A percentile compares a stretch with the other conserved stretches of the same genome.
These are phyloP conservation scores for Clausena lansium DNA, from an alignment of 345 rosid genomes.

Conservation along the genomic window DNA sequence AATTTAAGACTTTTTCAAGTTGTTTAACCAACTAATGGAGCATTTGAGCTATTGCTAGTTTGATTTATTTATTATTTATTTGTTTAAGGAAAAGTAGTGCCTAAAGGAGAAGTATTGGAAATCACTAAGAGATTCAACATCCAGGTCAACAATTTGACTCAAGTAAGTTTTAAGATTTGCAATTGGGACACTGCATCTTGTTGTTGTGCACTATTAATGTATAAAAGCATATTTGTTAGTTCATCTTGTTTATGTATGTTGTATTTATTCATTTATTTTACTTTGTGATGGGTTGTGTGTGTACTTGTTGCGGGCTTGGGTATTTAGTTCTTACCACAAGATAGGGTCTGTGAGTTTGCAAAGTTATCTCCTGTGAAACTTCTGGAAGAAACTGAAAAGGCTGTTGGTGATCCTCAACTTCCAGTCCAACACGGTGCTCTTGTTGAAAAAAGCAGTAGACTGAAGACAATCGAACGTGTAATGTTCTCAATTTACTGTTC, in stretches of 20 bases:
- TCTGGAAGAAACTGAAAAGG: conserved; percentile 93
- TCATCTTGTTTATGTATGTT: background rate
- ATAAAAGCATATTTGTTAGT: background rate
- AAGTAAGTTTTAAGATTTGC: conserved; percentile 46
- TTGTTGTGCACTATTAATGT: background rate
- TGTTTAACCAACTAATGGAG: background rate
- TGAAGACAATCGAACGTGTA: conserved; percentile 66
- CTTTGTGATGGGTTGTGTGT: background rate
- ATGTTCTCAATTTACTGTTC: conserved; percentile 13
- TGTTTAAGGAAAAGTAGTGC: conserved; percentile 51
- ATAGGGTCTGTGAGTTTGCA: conserved; percentile 94
- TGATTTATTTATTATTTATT: conserved; percentile 10
- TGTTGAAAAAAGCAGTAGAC: conserved; percentile 70
- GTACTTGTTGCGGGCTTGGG: background rate
- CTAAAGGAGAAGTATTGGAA: conserved; percentile 63
- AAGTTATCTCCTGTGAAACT: conserved; percentile 90
- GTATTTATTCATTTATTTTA: background rate
- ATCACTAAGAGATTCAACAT: conserved; percentile 74
- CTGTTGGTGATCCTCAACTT: conserved; percentile 92
- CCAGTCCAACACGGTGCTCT: conserved; percentile 74
- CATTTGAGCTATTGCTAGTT: background rate
- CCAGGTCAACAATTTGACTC: conserved; percentile 96
- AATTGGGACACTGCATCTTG: background rate
- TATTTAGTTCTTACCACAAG: conserved; percentile 81
- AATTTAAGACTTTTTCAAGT: background rate